Base-by-base conservation (phyloP, 805 yeast genomes). In the Yamadazyma laniorum region DNA sequence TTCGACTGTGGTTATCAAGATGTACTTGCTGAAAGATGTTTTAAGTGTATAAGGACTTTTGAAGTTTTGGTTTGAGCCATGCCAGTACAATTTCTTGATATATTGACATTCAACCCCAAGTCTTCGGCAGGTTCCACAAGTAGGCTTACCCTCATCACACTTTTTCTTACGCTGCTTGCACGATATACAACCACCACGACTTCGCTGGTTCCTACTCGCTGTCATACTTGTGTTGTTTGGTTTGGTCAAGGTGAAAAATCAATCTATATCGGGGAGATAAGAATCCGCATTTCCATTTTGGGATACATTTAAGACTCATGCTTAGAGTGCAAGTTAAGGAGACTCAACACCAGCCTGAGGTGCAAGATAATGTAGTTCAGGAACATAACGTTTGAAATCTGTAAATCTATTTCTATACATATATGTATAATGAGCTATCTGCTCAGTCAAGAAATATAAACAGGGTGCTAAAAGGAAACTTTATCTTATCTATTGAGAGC, bases 101-200 rank as follows among this genome's bases (percentile, higher is more conserved):
- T 56, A 77, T 14, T 59, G 60, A 48, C 82, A 77, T 28, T 63
- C 57, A 41, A 74, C 63, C 6, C 58, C 49, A 22, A 76, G 53
- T 18, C 80, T 50, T 7, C n/a, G n/a, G 45, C 82, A 77, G 45
- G 69, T 78, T 2, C 70, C 63, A 49, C 82, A 77, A 1, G 56
- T 48, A 1, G 82, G 82, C 35, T 61, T 62, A 5, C 39, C 43
- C 47, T 75, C 80, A 43, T 75, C 72, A 50, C 82, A 77, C 48
- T 77, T 65, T 51, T 77, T 79, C 64, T 79, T 80, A 28, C 87
- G 60, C 25, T 73, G 63, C 51, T 81, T 81, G 57, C 89, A 82
- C 0, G 83, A 80, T 26, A 79, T 55, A 53, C 89, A 82, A 1
- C 88, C 87, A 45, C 65, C 70, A 12, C 26, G 11, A 2, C 84